Base-by-base conservation (phyloP, 768 basidiomycete genomes). In the Pleurotus eryngii region DNA sequence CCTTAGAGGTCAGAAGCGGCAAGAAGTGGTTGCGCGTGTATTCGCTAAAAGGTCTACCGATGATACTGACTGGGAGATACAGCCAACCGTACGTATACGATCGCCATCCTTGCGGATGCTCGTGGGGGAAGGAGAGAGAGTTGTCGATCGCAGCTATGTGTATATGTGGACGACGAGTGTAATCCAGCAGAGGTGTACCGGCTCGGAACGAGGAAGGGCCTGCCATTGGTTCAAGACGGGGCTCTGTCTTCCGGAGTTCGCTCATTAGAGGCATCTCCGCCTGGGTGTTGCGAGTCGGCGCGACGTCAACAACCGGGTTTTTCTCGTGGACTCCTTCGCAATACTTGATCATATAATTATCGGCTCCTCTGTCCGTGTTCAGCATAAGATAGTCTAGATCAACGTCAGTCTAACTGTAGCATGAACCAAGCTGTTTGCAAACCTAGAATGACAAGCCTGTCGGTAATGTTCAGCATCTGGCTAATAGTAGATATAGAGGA, bases 91-190 rank as follows among this genome's bases (percentile, higher is more conserved):
- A 95, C 0, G 92, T 90, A 65, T 88, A 95, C 11, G 86, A 86
- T 39, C 85, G 79, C 82, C 81, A 82, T 3, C 81, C 92, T 58
- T 84, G 81, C 0, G 94, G 94, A 63, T 95, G 92, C 64, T 93
- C 88, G 61, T 95, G 91, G 22, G 94, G 94, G 65, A 94, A 96
- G 2, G 91, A 90, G 38, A 96, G 81, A 0, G 91, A 94, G 69
- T 95, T 95, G 66, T 95, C 94, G 60, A 96, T 96, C 8, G 93
- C 93, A 46, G 93, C 92, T 57, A 95, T 90, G 66, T 94, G 92
- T 43, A 95, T 85, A 66, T 95, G 92, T 1, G 92, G 90, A 59
- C 78, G 79, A 50, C 82, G 80, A 43, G 76, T 82, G 65, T 85
- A 89, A 49, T 80, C 77, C 11, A 68, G 62, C 39, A 69, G 63